Base-by-base conservation (phyloP, 331 rosid species). In the Arachis monticola region DNA sequence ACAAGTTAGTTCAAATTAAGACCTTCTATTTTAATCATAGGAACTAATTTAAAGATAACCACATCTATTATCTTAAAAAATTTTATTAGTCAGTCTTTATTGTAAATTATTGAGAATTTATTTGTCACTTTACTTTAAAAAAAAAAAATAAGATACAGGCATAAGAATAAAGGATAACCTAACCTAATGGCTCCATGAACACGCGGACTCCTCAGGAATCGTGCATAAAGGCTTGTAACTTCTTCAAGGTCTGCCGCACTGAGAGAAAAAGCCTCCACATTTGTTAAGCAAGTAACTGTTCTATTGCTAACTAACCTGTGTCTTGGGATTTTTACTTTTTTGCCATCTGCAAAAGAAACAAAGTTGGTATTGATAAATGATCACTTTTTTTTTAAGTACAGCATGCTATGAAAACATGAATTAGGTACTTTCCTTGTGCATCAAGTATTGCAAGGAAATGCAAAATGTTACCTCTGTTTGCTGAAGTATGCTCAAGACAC, bases 111-210 rank as follows among this genome's bases (percentile, higher is more conserved):
- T 17, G 22, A 17, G 22, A 17, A 17, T 17, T 17, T 17, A 17
- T 17, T 17, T 17, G 22, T 17, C 22, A 17, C 22, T 17, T 17
- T 17, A 17, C 22, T 17, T 17, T 17, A 4, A 59, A 46, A 47
- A 47, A 7, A 10, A 58, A 41, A 41, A 41, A 8, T 8, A 17
- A 8, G 5, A 60, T 1, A 32, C 0, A 60, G 2, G 55, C 11
- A 46, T 35, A 50, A 51, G 63, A 8, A 11, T 44, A 48, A 48
- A 48, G 8, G 10, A 58, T 73, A 32, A 89, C 98, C 22, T 72
- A 22, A 89, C 98, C 97, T 87, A 80, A 91, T 83, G 77, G 96
- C 98, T 82, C 97, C 92, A 79, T 79, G 89, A 69, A 93, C 93
- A 8, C 77, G 92, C 1, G 89, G 83, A 1, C 85, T 91, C 63